Evolutionary conservation across 371 early-diverging fungal species (phyloP).

Genomic region (Ecytonucleospora hepatopenaei): DNA sequence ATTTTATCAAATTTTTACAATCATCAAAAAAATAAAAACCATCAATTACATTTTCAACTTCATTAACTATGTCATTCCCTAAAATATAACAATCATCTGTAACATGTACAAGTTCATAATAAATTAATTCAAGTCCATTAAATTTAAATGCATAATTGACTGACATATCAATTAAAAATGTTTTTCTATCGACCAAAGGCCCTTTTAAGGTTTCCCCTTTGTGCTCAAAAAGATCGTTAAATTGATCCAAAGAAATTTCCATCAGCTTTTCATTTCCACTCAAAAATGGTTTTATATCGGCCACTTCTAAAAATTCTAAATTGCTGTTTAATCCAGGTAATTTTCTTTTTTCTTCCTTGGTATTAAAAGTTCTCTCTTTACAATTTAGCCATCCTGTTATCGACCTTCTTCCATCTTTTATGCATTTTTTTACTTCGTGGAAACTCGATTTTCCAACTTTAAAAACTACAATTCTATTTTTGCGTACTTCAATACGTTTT

Average conservation of each 20-base stretch:
- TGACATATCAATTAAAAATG: slow-evolving; percentile 3
- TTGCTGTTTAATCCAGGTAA: too few relatives aligned
- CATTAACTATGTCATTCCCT: slow-evolving; percentile 43
- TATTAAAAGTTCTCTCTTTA: neutral
- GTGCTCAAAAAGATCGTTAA: slow-evolving; percentile 17
- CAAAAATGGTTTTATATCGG: too few relatives aligned
- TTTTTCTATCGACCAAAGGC: slow-evolving; percentile 28
- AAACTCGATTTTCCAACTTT: slow-evolving; percentile 52
- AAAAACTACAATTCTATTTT: slow-evolving; percentile 55
- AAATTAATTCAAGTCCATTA: slow-evolving; percentile 11
- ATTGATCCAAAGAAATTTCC: slow-evolving; percentile 1
- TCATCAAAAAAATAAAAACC: neutral
- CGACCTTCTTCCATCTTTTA: slow-evolving; percentile 41
- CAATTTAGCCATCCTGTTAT: slow-evolving; percentile 56
- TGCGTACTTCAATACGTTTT: slow-evolving; percentile 41
- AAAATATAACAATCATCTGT: slow-evolving; percentile 31
- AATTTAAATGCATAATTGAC: slow-evolving; percentile 7
- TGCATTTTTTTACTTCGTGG: slow-evolving; percentile 52
- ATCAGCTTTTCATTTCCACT: neutral
- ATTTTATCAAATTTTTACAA: slow-evolving; percentile 10
- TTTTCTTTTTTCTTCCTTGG: too few relatives aligned
- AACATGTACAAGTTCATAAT: slow-evolving; percentile 12
- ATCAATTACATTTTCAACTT: slow-evolving; percentile 16
- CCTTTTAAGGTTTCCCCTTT: slow-evolving; percentile 1
- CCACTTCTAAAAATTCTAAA: too few relatives aligned